Evolutionary conservation across 805 yeast species (phyloP).

Genomic region (Groenewaldozyma tartarivorans): DNA sequence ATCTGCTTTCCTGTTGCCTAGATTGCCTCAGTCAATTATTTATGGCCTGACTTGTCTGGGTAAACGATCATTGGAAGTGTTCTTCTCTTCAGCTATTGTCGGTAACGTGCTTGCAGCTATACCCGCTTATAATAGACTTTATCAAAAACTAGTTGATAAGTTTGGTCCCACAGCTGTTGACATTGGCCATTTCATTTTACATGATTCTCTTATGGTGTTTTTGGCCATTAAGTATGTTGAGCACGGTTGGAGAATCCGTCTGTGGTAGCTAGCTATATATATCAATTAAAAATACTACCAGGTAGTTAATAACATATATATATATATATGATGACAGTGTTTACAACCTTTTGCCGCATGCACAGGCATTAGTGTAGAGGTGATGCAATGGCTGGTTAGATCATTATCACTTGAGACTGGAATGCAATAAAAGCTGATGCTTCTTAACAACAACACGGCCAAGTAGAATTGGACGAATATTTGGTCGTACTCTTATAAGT

Average conservation of each 20-base stretch:
- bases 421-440: no score
- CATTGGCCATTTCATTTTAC: slow-evolving; percentile 7
- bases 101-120: slow-evolving; percentile 9
- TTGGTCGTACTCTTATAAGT: no score
- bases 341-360: no score
- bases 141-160: slow-evolving; percentile 6
- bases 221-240: slow-evolving; percentile 13
- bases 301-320: no score
- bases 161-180: slow-evolving; percentile 14
- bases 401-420: no score
- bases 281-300: no score
- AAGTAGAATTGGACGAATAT: no score
- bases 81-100: slow-evolving; percentile 18
- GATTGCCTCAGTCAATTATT: slow-evolving; percentile 18
- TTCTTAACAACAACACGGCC: no score
- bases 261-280: no score
- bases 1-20: slow-evolving; percentile 15
- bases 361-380: no score
- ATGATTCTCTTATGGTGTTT: slow-evolving; percentile 14
- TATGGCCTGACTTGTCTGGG: slow-evolving; percentile 21
- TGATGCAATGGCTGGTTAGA: no score
- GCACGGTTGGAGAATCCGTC: slow-evolving; percentile 8
- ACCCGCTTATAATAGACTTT: slow-evolving; percentile 6
- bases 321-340: no score
- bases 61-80: slow-evolving; percentile 24